These are phyloP conservation scores for Mariannaea sp. DNA, from an alignment of 2,329 filamentous ascomycete species.

Conservation along the genomic window DNA sequence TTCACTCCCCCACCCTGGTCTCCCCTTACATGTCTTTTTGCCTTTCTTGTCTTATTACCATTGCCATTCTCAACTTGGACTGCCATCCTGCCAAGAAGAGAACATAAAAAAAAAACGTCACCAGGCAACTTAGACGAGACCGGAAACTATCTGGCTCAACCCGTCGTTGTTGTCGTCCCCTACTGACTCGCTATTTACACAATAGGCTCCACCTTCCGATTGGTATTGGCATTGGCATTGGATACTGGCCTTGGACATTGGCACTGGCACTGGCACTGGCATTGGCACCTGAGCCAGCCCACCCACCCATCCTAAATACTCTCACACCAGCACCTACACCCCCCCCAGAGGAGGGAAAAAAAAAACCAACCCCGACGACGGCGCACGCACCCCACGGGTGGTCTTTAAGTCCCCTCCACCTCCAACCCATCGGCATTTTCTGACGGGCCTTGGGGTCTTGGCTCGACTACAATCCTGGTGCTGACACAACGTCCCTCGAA, in stretches of 20 bases:
- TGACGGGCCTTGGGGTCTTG: slow-evolving; percentile 25
- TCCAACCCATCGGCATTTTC: slow-evolving; percentile 19
- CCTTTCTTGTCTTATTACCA: not conserved
- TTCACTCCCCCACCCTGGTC: not conserved
- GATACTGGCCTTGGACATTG: too few species aligned
- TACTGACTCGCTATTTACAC: too few species aligned
- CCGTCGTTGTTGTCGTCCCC: too few species aligned
- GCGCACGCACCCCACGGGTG: slow-evolving; percentile 6
- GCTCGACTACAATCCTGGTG: slow-evolving; percentile 19
- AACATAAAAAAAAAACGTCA: too few species aligned
- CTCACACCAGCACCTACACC: slow-evolving; percentile 15
- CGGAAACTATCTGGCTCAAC: too few species aligned
- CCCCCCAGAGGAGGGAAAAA: too few species aligned
- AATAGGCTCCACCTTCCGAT: too few species aligned
- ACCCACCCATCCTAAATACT: slow-evolving; percentile 13
- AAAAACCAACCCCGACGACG: slow-evolving; percentile 7
- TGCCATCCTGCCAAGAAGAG: slow-evolving; percentile 8
- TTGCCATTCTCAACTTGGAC: slow-evolving; percentile 3
- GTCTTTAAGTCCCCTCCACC: slow-evolving; percentile 15
- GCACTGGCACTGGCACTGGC: too few species aligned
- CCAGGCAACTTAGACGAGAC: too few species aligned
- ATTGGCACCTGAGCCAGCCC: too few species aligned
- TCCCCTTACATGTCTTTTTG: slow-evolving; percentile 5
- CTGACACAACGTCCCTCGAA: slow-evolving; percentile 25
- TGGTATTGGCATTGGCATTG: too few species aligned